Evolutionary conservation across 1,284 basidiomycete species (phyloP).

Genomic region (Leccinum fuscescens): DNA sequence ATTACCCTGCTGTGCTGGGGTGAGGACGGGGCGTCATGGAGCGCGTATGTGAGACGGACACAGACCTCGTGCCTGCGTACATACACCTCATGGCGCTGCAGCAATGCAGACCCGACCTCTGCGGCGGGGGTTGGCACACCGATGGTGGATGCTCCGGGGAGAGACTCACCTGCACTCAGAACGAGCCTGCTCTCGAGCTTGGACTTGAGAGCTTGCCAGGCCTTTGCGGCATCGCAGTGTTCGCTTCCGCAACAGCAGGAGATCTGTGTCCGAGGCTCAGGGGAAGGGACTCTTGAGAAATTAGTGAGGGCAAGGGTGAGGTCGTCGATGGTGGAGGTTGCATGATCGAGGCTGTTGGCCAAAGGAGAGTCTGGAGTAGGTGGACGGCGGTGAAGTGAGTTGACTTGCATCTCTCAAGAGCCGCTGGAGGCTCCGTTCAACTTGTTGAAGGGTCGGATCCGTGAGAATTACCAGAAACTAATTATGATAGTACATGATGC

Average conservation of each 20-base stretch:
- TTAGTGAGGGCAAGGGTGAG: conserved; percentile 67
- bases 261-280: conserved; percentile 51
- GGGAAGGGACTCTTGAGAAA: conserved; percentile 68
- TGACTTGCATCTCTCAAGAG: background rate
- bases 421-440: background rate
- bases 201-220: conserved; percentile 67
- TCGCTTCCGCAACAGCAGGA: conserved; percentile 67
- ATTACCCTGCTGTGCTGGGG: conserved; percentile 17
- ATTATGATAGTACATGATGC: conserved; percentile 4
- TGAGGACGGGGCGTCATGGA: conserved; percentile 12
- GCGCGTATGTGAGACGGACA: conserved; percentile 18
- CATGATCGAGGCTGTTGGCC: conserved; percentile 55
- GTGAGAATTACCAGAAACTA: conserved; percentile 23
- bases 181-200: conserved; percentile 74
- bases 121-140: conserved; percentile 10
- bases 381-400: background rate
- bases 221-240: conserved; percentile 58
- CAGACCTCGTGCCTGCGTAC: conserved; percentile 69
- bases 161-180: conserved; percentile 74
- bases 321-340: conserved; percentile 72
- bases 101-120: conserved; percentile 91
- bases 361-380: conserved; percentile 55
- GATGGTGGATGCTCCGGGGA: background rate
- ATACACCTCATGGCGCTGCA: conserved; percentile 85
- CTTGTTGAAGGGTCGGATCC: conserved; percentile 1